A percentile compares a stretch with the other conserved stretches of the same genome.
These are phyloP conservation scores for Apocynum venetum DNA, from an alignment of 257 asterid species.

Conservation along the genomic window DNA sequence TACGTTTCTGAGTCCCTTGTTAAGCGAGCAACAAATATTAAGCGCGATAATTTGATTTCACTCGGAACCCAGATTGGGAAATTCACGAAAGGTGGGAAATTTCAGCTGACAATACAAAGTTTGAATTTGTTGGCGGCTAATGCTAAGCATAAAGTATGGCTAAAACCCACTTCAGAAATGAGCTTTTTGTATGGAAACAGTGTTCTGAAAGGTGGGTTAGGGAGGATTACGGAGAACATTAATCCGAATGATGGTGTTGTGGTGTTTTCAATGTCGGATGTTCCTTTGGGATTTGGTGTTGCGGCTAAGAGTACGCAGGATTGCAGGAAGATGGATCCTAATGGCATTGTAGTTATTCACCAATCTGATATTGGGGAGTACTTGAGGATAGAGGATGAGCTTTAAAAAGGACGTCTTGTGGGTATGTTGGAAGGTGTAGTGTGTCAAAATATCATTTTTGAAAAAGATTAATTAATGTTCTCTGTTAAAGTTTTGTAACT, in stretches of 20 bases:
- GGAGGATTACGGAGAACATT: conserved; percentile 87
- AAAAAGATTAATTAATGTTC: background rate
- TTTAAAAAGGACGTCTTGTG: conserved; percentile 15
- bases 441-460: background rate
- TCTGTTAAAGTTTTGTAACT: background rate
- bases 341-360: conserved; percentile 75
- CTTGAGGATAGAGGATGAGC: conserved; percentile 89
- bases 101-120: conserved; percentile 63
- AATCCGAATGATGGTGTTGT: conserved; percentile 80
- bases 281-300: conserved; percentile 82
- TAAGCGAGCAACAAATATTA: conserved; percentile 79
- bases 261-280: conserved; percentile 78
- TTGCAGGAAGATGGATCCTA: conserved; percentile 83
- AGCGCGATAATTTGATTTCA: conserved; percentile 65
- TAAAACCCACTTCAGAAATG: conserved; percentile 86
- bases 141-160: conserved; percentile 88
- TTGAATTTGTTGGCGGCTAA: conserved; percentile 62
- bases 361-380: conserved; percentile 89
- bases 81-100: conserved; percentile 67
- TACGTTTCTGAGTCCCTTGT: conserved; percentile 82
- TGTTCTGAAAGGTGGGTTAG: conserved; percentile 86
- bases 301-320: conserved; percentile 86
- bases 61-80: conserved; percentile 85
- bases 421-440: background rate
- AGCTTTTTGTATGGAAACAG: conserved; percentile 78